Base-by-base conservation (phyloP, 306 rosid genomes). In the Trifolium repens region DNA sequence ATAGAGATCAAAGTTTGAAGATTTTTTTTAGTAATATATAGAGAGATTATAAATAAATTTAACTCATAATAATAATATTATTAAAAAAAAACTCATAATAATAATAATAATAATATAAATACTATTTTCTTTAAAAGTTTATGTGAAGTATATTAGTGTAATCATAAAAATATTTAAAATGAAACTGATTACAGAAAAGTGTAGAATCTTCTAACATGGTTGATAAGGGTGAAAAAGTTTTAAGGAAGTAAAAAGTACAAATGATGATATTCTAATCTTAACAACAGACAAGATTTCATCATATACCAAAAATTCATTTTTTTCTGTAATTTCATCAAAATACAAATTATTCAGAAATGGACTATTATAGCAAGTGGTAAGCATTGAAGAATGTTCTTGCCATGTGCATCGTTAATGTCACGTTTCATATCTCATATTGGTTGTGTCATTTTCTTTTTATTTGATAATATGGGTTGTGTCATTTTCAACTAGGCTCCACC, bases 351-450 rank as follows among this genome's bases (percentile, higher is more conserved):
- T 68, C 17, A 73, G 13, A 67, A 62, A 74, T 74, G 81, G 61
- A 63, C 44, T 27, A 65, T 35, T 27, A 30, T 17, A 37, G 34
- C 71, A 69, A 72, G 85, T 66, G 87, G 80, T 59, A 73, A 64
- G 84, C 85, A 83, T 80, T 27, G 50, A 75, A 60, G 82, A 81
- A 81, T 87, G 75, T 78, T 76, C 24, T 11, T 67, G 83, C 61
- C 59, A 72, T 69, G 78, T 63, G 78, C 76, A 46, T 9, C 57
- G 32, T 35, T 52, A 3, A 27, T 61, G 73, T 73, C 80, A 69
- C 64, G 15, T 74, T 62, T 62, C 80, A 54, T 46, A 69, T 74
- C 54, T 62, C 80, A 54, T 46, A 69, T 59, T 44, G 34, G 42
- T 22, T 69, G 47, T 67, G 40, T 26, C 66, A 40, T 65, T 78